Evolutionary conservation across 345 rosid genomes (phyloP).

Genomic region (Laguncularia racemosa): DNA sequence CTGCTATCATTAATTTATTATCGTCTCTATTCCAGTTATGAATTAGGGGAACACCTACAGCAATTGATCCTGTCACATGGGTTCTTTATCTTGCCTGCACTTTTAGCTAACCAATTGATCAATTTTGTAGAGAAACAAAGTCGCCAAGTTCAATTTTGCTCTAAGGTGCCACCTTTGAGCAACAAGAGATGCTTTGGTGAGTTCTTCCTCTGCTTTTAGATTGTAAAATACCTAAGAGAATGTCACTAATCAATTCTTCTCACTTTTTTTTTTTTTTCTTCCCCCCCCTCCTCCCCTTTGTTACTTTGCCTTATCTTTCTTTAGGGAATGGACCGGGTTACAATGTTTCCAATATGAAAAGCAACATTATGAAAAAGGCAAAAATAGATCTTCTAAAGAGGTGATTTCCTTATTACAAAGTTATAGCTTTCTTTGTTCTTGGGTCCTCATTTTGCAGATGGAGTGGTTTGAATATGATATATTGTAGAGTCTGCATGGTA

Average conservation of each 20-base stretch:
- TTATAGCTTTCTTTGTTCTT: neutral
- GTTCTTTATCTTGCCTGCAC: no score
- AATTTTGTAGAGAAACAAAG: constrained; percentile 59
- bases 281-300: neutral
- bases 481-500: no score
- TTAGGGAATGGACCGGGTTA: constrained; percentile 45
- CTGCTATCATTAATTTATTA: no score
- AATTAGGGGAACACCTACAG: no score
- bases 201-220: constrained; percentile 2
- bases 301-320: neutral
- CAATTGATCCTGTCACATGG: no score
- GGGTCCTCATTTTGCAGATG: neutral
- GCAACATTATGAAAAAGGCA: constrained; percentile 90
- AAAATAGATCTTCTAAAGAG: constrained; percentile 70
- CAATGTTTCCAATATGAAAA: constrained; percentile 52
- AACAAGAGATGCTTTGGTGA: constrained; percentile 46
- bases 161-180: constrained; percentile 77
- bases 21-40: no score
- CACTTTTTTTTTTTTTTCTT: neutral
- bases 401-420: constrained; percentile 17
- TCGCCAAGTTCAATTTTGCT: constrained; percentile 64
- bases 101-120: constrained; percentile 7
- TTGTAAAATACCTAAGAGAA: neutral
- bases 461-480: no score
- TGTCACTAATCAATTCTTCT: neutral